A percentile compares a stretch with the other conserved stretches of the same genome.
Evolutionary conservation across 2,329 filamentous ascomycete genomes (phyloP).

Genomic region (Fusarium caatingaense): DNA sequence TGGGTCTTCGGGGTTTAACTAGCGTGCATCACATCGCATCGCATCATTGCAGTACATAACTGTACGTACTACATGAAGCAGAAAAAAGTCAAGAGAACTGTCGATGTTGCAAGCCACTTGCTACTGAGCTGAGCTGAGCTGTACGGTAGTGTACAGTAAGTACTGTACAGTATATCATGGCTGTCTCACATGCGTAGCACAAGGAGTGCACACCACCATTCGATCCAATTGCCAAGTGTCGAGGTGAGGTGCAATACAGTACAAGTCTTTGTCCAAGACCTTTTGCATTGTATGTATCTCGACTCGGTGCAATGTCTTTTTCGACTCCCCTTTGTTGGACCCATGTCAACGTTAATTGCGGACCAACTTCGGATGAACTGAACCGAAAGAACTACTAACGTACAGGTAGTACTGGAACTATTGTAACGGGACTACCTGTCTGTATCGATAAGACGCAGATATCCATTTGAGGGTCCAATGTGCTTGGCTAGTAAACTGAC

Average conservation of each 20-base stretch:
- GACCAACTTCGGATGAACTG: slow-evolving; percentile 8
- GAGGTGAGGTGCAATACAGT: neutral
- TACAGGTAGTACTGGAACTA: neutral
- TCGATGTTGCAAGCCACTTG: neutral
- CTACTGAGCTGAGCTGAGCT: neutral
- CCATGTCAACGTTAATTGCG: neutral
- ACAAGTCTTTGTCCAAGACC: neutral
- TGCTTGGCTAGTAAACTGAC: neutral
- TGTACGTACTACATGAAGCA: neutral
- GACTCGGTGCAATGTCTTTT: neutral
- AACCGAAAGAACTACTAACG: neutral
- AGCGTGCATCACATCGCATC: neutral
- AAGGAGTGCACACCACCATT: slow-evolving; percentile 11
- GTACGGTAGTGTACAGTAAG: neutral
- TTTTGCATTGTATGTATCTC: slow-evolving; percentile 15
- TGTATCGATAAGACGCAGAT: neutral
- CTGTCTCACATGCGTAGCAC: neutral
- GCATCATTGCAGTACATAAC: neutral
- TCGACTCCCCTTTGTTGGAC: slow-evolving; percentile 11
- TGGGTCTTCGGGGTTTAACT: neutral
- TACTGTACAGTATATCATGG: neutral
- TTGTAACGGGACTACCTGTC: neutral
- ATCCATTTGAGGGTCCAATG: neutral
- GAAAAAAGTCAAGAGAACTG: neutral
- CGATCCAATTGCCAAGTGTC: neutral